phyloP scores from a whole-genome alignment of 2,329 filamentous ascomycete species.

The Ampelomyces quisqualis region DNA sequence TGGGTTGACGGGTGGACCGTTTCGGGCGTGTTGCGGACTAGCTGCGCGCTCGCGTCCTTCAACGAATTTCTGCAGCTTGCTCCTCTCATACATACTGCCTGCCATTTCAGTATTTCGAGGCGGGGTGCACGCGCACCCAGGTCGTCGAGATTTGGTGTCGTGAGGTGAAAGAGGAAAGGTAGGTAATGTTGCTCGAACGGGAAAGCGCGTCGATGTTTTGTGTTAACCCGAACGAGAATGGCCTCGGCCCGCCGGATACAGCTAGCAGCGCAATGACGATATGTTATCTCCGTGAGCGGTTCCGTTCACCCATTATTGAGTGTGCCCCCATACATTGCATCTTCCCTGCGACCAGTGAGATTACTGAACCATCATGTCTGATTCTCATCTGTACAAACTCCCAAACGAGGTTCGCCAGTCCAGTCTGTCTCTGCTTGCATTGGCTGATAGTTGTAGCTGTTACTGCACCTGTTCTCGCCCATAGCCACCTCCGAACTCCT shows the following conservation, averaged over 20 bases:
- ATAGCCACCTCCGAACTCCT: slow-evolving; percentile 51
- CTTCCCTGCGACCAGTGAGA: no score
- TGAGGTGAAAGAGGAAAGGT: slow-evolving; percentile 12
- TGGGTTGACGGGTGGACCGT: slow-evolving; percentile 12
- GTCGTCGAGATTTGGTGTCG: slow-evolving; percentile 7
- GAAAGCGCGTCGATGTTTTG: slow-evolving; percentile 28
- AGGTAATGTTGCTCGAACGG: slow-evolving; percentile 23
- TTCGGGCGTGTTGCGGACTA: slow-evolving; percentile 15
- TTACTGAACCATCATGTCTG: slow-evolving; percentile 18
- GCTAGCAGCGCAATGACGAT: slow-evolving; percentile 29
- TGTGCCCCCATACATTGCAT: neutral
- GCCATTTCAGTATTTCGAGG: no score
- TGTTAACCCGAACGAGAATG: slow-evolving; percentile 19
- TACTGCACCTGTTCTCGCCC: slow-evolving; percentile 47
- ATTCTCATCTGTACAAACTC: slow-evolving; percentile 39
- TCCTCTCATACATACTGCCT: no score
- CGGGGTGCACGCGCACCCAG: no score
- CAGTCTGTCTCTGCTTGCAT: neutral
- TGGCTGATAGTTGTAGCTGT: slow-evolving; percentile 37
- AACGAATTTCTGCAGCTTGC: slow-evolving; percentile 28
- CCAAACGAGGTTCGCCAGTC: slow-evolving; percentile 39
- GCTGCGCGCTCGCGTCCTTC: slow-evolving; percentile 12
- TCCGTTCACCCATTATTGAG: slow-evolving; percentile 17
- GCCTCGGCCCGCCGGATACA: slow-evolving; percentile 9
- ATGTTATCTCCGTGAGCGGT: slow-evolving; percentile 29